These are phyloP conservation scores for Suillus subalutaceus DNA, from an alignment of 768 basidiomycete genomes.

Conservation along the genomic window DNA sequence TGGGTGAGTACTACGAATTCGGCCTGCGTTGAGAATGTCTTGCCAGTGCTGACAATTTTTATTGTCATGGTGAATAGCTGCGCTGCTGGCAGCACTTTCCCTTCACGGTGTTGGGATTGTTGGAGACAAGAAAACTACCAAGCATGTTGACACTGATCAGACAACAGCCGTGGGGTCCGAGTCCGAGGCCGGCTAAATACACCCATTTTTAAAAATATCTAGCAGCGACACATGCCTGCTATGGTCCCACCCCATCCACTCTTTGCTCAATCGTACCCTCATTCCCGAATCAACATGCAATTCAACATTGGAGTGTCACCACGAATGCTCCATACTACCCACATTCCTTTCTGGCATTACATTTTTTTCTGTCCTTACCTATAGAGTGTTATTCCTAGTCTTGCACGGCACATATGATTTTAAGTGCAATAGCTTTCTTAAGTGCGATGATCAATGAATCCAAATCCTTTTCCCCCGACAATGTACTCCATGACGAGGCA, in stretches of 20 bases:
- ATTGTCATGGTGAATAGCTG: slow-evolving; percentile 19
- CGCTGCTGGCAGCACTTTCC: slow-evolving; percentile 39
- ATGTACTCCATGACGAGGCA: not conserved
- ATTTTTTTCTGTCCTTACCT: not conserved
- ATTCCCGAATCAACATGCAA: not conserved
- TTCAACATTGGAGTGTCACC: not conserved
- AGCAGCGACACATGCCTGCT: not conserved
- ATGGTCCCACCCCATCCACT: not conserved
- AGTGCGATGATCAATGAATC: not conserved
- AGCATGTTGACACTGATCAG: slow-evolving; percentile 20
- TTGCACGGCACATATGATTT: not conserved
- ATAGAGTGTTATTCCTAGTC: not conserved
- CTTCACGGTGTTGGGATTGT: slow-evolving; percentile 45
- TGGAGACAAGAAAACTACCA: slow-evolving; percentile 28
- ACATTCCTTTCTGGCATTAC: not conserved
- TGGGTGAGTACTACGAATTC: slow-evolving; percentile 44
- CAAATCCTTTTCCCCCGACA: not conserved
- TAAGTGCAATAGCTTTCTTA: not conserved
- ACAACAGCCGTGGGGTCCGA: slow-evolving; percentile 19
- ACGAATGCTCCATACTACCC: not conserved
- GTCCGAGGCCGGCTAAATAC: not conserved
- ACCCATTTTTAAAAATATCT: no score
- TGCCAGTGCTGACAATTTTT: not conserved
- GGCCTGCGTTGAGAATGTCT: not conserved
- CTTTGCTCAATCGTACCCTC: not conserved